Evolutionary conservation across 148 eudicot species (phyloP), one percentile per base, ranked within the genome.

Genomic region (Rhododendron williamsianum): DNA sequence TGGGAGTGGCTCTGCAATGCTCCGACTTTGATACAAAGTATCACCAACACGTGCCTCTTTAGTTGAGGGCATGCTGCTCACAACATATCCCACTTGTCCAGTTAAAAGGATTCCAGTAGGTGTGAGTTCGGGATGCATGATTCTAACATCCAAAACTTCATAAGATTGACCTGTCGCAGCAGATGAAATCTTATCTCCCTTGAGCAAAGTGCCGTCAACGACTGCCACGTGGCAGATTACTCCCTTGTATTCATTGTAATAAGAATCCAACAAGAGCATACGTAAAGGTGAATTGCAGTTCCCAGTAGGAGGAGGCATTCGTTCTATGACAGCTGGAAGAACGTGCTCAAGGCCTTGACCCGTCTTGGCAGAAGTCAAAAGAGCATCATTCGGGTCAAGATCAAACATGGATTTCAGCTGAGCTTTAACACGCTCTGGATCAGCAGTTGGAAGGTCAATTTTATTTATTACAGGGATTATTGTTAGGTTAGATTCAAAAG

Each of bases 391-490:
- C 30, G 99, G 99, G 85, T 96, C 94, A 83, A 96, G 93, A 86
- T 96, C 99, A 86, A 96, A 96, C 97, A 95, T 95, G 71, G 96
- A 93, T 88, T 96, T 94, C 30, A 96, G 90, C 89, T 96, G 98
- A 82, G 93, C 92, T 88, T 92, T 93, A 71, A 95, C 94, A 82
- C 97, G 93, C 38, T 96, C 98, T 23, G 98, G 98, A 84, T 96
- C 97, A 85, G 99, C 99, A 82, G 99, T 96, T 81, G 97, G 98
- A 85, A 94, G 99, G 85, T 95, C 99, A 48, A 96, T 96, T 91
- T 96, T 95, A 85, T 95, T 96, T 82, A 96, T 96, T 86, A 96
- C 96, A 3, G 99, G 99, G 81, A 96, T 88, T 48, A 96, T 92
- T 72, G 95, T 45, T 78, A 95, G 89, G 84, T 93, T 94, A 36